Base-by-base conservation (phyloP, 192 early-diverging fungal species). In the Entomortierella beljakovae region DNA sequence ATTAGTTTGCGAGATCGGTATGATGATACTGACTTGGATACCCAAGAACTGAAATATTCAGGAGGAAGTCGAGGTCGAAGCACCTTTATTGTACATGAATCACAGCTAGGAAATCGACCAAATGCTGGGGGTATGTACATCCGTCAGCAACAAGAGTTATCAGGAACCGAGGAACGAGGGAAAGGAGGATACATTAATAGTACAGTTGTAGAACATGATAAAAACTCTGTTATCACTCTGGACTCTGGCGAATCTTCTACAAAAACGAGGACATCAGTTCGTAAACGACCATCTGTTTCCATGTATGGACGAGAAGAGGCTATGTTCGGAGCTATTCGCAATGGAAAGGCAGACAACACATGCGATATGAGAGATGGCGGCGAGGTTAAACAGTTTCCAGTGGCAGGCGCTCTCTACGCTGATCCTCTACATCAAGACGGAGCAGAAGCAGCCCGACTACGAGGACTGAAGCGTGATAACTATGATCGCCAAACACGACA, bases 281-380 rank as follows among this genome's bases (percentile, higher is more conserved):
- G 64, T 16, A 74, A 74, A 23, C 32, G 71, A 18, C 71, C 71
- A 6, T 74, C 71, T 7, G 29, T 61, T 1, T 74, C 71, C 18
- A 74, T 74, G 71, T 74, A 74, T 37, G 46, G 55, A 31, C 40
- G 46, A 8, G 66, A 68, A 22, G 34, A 68, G n/a, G n/a, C n/a
- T n/a, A n/a, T n/a, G n/a, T n/a, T n/a, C n/a, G n/a, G n/a, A n/a
- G n/a, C n/a, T n/a, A n/a, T n/a, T n/a, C n/a, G n/a, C n/a, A n/a
- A n/a, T n/a, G n/a, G n/a, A n/a, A n/a, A n/a, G n/a, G n/a, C n/a
- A n/a, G n/a, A n/a, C n/a, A n/a, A n/a, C n/a, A n/a, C n/a, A n/a
- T n/a, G 8, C 29, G 4, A 23, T 16, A 22, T 43, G 9, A n/a
- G 20, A 22, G 38, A 13, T 32, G 55, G 28, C 25, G 57, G 5